A percentile compares a stretch with the other conserved stretches of the same genome.
Conservation (phyloP, 768 basidiomycete species). For the Rickenella mellea region DNA sequence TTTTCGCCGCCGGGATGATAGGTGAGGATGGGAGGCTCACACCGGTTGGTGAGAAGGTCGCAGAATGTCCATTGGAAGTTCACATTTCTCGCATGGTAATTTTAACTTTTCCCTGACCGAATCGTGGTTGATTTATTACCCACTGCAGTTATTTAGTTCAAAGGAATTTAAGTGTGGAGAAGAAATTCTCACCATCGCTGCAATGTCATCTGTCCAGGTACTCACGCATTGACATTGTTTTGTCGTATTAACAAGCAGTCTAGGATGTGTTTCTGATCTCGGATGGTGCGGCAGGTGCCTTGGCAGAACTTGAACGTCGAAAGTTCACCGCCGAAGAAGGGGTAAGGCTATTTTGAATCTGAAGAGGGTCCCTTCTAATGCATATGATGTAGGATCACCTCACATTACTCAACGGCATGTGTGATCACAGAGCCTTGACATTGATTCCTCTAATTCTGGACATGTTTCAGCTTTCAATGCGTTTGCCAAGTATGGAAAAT, state of each 20-base stretch:
- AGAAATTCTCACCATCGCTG: conserved; percentile 91
- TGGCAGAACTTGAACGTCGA: conserved; percentile 85
- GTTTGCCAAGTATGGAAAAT: conserved; percentile 72
- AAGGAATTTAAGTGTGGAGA: conserved; percentile 85
- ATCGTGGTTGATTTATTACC: not conserved
- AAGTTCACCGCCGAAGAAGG: conserved; percentile 99
- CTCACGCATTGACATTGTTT: conserved; percentile 5
- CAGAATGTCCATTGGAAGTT: conserved; percentile 91
- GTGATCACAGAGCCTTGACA: not conserved
- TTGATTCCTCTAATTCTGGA: conserved; percentile 1
- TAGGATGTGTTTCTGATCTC: conserved; percentile 88
- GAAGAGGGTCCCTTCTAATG: not conserved
- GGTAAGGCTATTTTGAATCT: conserved; percentile 31
- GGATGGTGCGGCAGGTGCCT: conserved; percentile 74
- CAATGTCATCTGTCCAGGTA: conserved; percentile 90
- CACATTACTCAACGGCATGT: conserved; percentile 80
- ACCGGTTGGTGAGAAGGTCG: conserved; percentile 71
- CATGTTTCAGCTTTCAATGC: conserved; percentile 74
- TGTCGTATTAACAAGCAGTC: conserved; percentile 1
- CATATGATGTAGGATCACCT: conserved; percentile 68
- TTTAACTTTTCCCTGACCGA: conserved; percentile 4
- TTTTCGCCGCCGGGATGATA: conserved; percentile 75
- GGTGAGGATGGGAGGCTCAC: conserved; percentile 74
- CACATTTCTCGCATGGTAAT: conserved; percentile 89
- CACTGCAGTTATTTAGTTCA: conserved; percentile 69